A percentile compares a stretch with the other conserved stretches of the same genome.
Evolutionary conservation across 352 stramenopile genomes (phyloP).

Genomic region (Globisporangium nagaii): DNA sequence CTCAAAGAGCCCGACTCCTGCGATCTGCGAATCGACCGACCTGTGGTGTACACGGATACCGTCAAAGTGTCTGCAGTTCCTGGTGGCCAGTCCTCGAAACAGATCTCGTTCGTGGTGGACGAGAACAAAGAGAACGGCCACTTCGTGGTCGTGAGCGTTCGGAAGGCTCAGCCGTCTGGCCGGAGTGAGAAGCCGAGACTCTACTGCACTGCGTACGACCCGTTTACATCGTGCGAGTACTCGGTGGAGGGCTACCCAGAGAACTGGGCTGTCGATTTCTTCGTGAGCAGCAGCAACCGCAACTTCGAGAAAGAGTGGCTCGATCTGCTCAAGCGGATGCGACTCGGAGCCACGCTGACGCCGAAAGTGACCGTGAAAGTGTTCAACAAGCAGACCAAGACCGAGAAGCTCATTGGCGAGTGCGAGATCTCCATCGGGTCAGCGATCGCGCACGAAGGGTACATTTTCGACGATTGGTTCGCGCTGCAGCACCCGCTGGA

Average conservation of each 20-base stretch:
- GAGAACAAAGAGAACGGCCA: conserved; percentile 24
- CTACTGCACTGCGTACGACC: conserved; percentile 84
- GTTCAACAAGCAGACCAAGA: conserved; percentile 66
- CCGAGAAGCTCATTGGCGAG: conserved; percentile 63
- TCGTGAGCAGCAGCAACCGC: conserved; percentile 33
- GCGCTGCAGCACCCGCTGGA: conserved; percentile 31
- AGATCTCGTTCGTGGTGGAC: conserved; percentile 44
- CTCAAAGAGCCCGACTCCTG: conserved; percentile 45
- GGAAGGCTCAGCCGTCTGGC: conserved; percentile 33
- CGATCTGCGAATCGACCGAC: conserved; percentile 53
- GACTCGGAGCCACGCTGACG: conserved; percentile 51
- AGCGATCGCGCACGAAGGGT: conserved; percentile 63
- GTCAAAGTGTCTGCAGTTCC: conserved; percentile 48
- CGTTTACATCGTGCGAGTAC: conserved; percentile 75
- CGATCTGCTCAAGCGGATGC: conserved; percentile 41
- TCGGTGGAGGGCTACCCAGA: conserved; percentile 54
- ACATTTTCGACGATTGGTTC: conserved; percentile 68
- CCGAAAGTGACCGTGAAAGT: conserved; percentile 64
- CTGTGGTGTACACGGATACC: conserved; percentile 74
- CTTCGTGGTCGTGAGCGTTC: conserved; percentile 71
- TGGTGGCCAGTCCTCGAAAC: conserved; percentile 25
- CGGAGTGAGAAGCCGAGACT: conserved; percentile 22
- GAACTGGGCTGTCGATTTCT: conserved; percentile 66
- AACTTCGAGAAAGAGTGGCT: conserved; percentile 56
- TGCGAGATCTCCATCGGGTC: conserved; percentile 70